Evolutionary conservation across 192 early-diverging fungal species (phyloP).

Genomic region (Coemansia sp.): DNA sequence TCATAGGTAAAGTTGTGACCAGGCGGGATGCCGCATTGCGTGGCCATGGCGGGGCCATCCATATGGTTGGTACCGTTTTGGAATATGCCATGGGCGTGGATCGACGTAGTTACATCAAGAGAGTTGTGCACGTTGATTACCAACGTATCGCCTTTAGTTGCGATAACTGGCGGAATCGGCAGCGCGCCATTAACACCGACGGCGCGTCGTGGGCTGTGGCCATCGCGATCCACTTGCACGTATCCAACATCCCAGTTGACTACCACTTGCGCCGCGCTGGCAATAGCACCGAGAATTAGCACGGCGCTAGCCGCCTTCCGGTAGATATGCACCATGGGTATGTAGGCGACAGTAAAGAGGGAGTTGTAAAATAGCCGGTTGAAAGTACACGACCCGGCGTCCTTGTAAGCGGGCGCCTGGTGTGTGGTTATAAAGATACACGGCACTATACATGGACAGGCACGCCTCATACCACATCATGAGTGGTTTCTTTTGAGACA

Average conservation of each 20-base stretch:
- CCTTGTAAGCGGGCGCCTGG: not conserved
- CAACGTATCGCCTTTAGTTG: slow-evolving; percentile 29
- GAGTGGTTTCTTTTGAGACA: slow-evolving; percentile 3
- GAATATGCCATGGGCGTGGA: slow-evolving; percentile 79
- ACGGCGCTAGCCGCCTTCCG: not conserved
- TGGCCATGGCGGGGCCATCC: slow-evolving; percentile 70
- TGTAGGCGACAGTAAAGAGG: not conserved
- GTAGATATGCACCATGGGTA: not conserved
- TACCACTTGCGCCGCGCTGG: not conserved
- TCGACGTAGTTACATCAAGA: slow-evolving; percentile 58
- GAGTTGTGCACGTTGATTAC: slow-evolving; percentile 41
- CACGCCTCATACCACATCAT: not conserved
- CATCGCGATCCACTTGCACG: slow-evolving; percentile 63
- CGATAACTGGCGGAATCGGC: slow-evolving; percentile 48
- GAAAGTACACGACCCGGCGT: not conserved
- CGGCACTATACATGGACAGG: too few species aligned
- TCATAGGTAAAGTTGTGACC: slow-evolving; percentile 66
- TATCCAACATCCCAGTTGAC: slow-evolving; percentile 67
- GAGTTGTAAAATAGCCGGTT: not conserved
- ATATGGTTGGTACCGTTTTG: slow-evolving; percentile 67
- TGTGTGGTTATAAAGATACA: not conserved
- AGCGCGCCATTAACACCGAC: slow-evolving; percentile 64
- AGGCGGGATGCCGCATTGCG: slow-evolving; percentile 73
- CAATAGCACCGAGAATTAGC: not conserved
- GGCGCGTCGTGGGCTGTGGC: slow-evolving; percentile 59